Percentiles rank a stretch among this genome's conserved stretches.
Conservation (phyloP, 352 stramenopile species). For the Phytopythium kandeliae region DNA sequence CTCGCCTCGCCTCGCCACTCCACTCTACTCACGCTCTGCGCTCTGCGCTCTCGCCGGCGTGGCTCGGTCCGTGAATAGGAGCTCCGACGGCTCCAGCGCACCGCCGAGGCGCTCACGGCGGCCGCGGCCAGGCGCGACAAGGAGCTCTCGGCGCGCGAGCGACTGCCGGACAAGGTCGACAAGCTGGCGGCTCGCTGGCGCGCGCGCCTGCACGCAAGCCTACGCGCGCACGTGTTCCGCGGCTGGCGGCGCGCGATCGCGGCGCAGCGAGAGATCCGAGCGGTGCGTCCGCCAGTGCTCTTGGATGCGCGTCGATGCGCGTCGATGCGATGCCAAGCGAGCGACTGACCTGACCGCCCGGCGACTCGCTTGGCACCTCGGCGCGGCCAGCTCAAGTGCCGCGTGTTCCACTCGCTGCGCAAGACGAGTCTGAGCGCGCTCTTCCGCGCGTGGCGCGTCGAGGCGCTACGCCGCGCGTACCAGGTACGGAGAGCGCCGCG, state of each 20-base stretch:
- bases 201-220: conserved; percentile 10
- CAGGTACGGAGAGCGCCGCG: conserved; percentile 16
- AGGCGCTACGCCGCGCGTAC: conserved; percentile 61
- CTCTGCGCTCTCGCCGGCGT: no score
- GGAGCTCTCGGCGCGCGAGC: conserved; percentile 26
- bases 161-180: conserved; percentile 37
- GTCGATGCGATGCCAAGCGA: no score
- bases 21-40: no score
- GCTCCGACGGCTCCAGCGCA: conserved; percentile 45
- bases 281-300: conserved; percentile 14
- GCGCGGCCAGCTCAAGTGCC: conserved; percentile 59
- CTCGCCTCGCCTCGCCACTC: no score
- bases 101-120: conserved; percentile 42
- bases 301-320: no score
- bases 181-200: conserved; percentile 23
- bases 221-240: conserved; percentile 34
- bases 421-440: conserved; percentile 49
- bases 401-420: conserved; percentile 43
- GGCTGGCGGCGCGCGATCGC: conserved; percentile 33
- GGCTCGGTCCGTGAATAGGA: conserved; percentile 42
- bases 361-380: no score
- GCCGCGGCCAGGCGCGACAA: conserved; percentile 50
- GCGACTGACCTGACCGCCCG: no score
- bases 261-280: conserved; percentile 37
- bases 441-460: conserved; percentile 70